These are phyloP conservation scores for Hypoxylon sp. DNA, from an alignment of 2,329 filamentous ascomycete genomes.

Conservation along the genomic window DNA sequence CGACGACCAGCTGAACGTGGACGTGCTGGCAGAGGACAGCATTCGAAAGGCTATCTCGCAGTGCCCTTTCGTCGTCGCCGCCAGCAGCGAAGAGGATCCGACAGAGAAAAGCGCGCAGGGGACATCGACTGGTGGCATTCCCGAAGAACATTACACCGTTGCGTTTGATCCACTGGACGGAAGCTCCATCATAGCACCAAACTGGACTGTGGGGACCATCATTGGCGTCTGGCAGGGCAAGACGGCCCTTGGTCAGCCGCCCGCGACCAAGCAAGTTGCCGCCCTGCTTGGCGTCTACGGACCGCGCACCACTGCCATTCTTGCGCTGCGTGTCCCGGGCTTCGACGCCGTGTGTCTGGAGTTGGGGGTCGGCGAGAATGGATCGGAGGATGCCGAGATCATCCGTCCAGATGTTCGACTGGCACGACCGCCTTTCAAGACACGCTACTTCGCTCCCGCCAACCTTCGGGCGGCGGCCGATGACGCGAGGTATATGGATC, in stretches of 20 bases:
- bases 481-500: conserved; percentile 55
- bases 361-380: conserved; percentile 51
- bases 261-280: conserved; percentile 54
- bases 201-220: conserved; percentile 67
- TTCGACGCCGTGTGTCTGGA: conserved; percentile 57
- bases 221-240: conserved; percentile 65
- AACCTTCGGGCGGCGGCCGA: conserved; percentile 66
- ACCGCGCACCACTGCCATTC: conserved; percentile 62
- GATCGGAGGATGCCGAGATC: conserved; percentile 46
- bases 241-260: conserved; percentile 53
- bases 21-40: conserved; percentile 59
- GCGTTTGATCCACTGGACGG: conserved; percentile 72
- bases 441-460: conserved; percentile 68
- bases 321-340: conserved; percentile 60
- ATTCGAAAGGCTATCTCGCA: conserved; percentile 54
- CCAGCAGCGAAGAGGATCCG: conserved; percentile 69
- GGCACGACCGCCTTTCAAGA: conserved; percentile 50
- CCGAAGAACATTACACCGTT: conserved; percentile 60
- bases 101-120: conserved; percentile 50
- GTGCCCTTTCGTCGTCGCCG: conserved; percentile 57
- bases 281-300: conserved; percentile 62
- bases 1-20: conserved; percentile 66
- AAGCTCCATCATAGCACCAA: conserved; percentile 65
- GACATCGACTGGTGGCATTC: not conserved
- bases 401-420: conserved; percentile 53